Evolutionary conservation across 1,139 yeast species (phyloP), one percentile per base, ranked within the genome.

Genomic region (Geotrichum carabidarum): DNA sequence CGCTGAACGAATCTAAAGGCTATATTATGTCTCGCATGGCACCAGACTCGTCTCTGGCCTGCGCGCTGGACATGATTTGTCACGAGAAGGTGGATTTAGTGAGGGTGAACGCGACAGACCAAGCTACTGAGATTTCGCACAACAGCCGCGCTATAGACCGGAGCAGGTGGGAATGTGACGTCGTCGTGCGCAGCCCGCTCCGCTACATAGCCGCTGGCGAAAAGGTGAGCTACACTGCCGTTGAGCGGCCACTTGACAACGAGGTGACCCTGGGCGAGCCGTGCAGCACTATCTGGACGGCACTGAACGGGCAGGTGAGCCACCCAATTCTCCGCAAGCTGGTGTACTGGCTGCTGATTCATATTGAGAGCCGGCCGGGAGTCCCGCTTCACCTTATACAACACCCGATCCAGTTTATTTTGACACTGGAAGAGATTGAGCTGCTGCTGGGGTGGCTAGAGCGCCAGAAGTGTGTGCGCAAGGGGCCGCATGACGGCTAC

Each of bases 211-310:
- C 58, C 1, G 45, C 63, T 1, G 55, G 56, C 1, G 35, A 22
- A n/a, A 40, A 40, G 44, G 14, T 30, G 14, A 1, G 5, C n/a
- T 8, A 38, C 12, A 14, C 17, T 9, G 36, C 17, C 22, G 52
- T 30, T 36, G 57, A 37, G 48, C 43, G 12, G 34, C 44, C 9
- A 48, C 54, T 1, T 55, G 55, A n/a, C 56, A 52, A 43, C 48
- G 58, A 62, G 1, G 45, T 58, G 4, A 78, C 85, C 1, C 86
- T 91, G 0, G 66, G 76, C 2, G 85, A 83, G 32, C 82, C 93
- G 1, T 83, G 89, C 56, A 78, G 86, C 0, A 79, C 79, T 50
- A 69, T 86, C 9, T 89, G 96, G 96, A 74, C 86, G 8, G 86
- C 84, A 61, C 68, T 84, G 36, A 68, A 74, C 44, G 94, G 95